These are phyloP conservation scores for Ceratocystis colombiana DNA, from an alignment of 2,329 filamentous ascomycete species.

Conservation along the genomic window DNA sequence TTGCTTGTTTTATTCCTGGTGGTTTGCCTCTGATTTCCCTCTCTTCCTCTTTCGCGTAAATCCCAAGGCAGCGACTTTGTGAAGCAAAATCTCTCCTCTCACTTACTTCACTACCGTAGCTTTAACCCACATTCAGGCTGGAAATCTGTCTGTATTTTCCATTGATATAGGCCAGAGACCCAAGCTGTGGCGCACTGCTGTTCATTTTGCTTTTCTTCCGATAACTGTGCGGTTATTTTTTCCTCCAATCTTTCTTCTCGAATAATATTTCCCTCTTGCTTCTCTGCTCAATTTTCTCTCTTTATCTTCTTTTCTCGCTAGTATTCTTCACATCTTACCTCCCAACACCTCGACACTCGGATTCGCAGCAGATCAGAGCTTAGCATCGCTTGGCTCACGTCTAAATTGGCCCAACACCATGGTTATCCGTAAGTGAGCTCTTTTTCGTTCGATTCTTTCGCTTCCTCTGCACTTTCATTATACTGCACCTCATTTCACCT, in stretches of 20 bases:
- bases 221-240: not conserved
- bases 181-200: not conserved
- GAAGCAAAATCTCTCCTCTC: too few relatives aligned
- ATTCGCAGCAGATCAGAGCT: slow-evolving; percentile 12
- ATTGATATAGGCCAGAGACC: too few relatives aligned
- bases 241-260: not conserved
- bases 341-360: not conserved
- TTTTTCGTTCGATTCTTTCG: not conserved
- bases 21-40: too few relatives aligned
- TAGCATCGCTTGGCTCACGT: slow-evolving; percentile 12
- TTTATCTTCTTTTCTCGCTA: not conserved
- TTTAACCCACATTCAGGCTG: too few relatives aligned
- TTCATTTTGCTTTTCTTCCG: not conserved
- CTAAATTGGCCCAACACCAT: slow-evolving; percentile 12
- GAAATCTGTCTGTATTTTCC: too few relatives aligned
- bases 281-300: not conserved
- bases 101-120: too few relatives aligned
- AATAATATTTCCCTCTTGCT: not conserved
- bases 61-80: too few relatives aligned
- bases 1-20: too few relatives aligned
- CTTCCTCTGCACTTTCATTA: too few relatives aligned
- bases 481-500: not conserved
- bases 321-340: too few relatives aligned
- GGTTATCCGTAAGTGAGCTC: slow-evolving; percentile 15
- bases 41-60: too few relatives aligned